A percentile compares a stretch with the other conserved stretches of the same genome.
Evolutionary conservation across 768 basidiomycete genomes (phyloP).

Genomic region (Lactarius pseudohatsudake): DNA sequence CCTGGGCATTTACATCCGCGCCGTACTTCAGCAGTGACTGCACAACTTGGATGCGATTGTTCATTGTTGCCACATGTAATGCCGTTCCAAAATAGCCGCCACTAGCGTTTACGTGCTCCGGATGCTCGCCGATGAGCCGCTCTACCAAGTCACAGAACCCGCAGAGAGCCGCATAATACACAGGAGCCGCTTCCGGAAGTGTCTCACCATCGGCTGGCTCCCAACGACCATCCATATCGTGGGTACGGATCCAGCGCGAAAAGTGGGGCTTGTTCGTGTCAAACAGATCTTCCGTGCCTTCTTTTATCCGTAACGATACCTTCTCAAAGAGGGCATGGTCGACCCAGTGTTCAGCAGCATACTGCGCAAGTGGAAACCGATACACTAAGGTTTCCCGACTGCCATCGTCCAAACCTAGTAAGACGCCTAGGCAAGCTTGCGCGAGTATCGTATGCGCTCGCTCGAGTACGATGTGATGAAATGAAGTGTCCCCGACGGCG

Average conservation of each 20-base stretch:
- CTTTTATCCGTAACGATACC: neutral
- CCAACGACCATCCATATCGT: neutral
- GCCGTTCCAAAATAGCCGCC: neutral
- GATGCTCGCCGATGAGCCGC: neutral
- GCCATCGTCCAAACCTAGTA: neutral
- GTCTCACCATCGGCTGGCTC: neutral
- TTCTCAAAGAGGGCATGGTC: neutral
- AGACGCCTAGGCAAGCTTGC: neutral
- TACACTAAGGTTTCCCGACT: neutral
- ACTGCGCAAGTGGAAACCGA: neutral
- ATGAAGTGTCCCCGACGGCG: neutral
- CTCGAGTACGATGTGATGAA: neutral
- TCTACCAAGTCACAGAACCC: neutral
- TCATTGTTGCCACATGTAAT: neutral
- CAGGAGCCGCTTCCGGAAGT: neutral
- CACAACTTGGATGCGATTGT: neutral
- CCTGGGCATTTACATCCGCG: neutral
- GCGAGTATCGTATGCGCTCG: neutral
- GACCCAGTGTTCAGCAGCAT: neutral
- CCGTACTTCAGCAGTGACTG: neutral
- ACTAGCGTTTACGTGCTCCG: neutral
- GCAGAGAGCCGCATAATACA: neutral
- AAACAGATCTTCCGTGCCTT: neutral
- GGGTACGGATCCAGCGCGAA: neutral
- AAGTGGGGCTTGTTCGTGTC: neutral